Percentiles rank a stretch among this genome's conserved stretches.
These are phyloP conservation scores for Alternaria sp. DNA, from an alignment of 2,329 filamentous ascomycete species.

Conservation along the genomic window DNA sequence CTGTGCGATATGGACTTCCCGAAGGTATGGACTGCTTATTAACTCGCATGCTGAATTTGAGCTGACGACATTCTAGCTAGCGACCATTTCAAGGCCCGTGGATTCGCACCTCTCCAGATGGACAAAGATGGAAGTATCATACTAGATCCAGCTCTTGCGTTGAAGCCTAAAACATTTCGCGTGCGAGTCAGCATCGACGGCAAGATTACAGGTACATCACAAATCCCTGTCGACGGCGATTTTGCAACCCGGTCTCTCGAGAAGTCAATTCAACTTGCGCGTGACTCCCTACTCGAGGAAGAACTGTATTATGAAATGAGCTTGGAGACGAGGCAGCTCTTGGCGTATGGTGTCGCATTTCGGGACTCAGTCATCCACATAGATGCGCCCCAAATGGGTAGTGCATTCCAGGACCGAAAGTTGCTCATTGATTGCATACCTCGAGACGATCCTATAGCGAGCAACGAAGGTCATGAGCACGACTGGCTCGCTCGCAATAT, in stretches of 20 bases:
- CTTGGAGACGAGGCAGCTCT: conserved; percentile 78
- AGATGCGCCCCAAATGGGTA: conserved; percentile 29
- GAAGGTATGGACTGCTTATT: conserved; percentile 64
- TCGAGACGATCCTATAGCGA: conserved; percentile 58
- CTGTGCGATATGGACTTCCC: conserved; percentile 87
- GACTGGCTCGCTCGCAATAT: conserved; percentile 70
- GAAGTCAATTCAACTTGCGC: conserved; percentile 74
- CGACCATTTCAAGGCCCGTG: conserved; percentile 70
- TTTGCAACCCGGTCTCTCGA: conserved; percentile 67
- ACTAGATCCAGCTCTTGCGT: conserved; percentile 72
- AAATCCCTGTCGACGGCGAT: conserved; percentile 39
- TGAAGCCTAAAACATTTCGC: conserved; percentile 68
- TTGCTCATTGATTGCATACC: conserved; percentile 74
- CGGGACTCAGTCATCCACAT: conserved; percentile 58
- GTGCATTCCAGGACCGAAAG: conserved; percentile 60
- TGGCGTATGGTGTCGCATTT: conserved; percentile 74
- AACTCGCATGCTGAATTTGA: neutral
- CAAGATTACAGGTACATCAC: conserved; percentile 65
- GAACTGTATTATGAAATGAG: conserved; percentile 92
- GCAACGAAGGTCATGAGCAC: conserved; percentile 36
- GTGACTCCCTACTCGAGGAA: conserved; percentile 81
- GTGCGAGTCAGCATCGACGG: conserved; percentile 71
- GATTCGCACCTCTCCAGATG: conserved; percentile 81
- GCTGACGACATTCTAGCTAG: conserved; percentile 53
- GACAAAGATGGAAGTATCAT: conserved; percentile 77